Percentiles rank a stretch among this genome's conserved stretches.
phyloP scores from a whole-genome alignment of 1,284 basidiomycete genomes.

The Fomitiporia mediterranea region DNA sequence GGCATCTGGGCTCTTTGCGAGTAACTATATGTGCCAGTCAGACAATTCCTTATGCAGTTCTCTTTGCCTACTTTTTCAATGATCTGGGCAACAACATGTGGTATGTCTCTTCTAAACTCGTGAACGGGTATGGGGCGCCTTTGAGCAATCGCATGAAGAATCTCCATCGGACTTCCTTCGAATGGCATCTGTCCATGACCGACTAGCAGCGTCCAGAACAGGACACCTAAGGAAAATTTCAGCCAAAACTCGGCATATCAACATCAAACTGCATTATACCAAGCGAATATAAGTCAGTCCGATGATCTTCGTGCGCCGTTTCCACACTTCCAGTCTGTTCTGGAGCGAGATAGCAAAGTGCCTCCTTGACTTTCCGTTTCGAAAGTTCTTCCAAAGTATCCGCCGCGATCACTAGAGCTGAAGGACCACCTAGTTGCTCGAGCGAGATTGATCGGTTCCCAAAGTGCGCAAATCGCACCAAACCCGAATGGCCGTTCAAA shows the following conservation, averaged over 20 bases:
- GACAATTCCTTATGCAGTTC: not conserved
- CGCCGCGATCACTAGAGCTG: constrained; percentile 54
- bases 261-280: constrained; percentile 42
- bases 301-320: constrained; percentile 61
- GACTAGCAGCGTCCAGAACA: constrained; percentile 63
- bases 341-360: constrained; percentile 65
- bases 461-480: constrained; percentile 65
- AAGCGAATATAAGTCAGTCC: constrained; percentile 67
- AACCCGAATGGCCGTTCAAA: constrained; percentile 59
- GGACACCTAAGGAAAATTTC: not conserved
- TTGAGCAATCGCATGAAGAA: constrained; percentile 64
- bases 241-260: not conserved
- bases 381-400: constrained; percentile 53
- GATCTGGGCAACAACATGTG: constrained; percentile 62
- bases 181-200: constrained; percentile 66
- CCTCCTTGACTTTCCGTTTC: constrained; percentile 67
- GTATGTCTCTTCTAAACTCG: constrained; percentile 66
- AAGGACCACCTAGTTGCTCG: constrained; percentile 65
- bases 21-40: constrained; percentile 38
- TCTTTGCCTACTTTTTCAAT: constrained; percentile 51
- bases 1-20: constrained; percentile 57
- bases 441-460: constrained; percentile 71
- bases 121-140: constrained; percentile 68
- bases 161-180: constrained; percentile 62
- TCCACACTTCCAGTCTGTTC: constrained; percentile 71